Evolutionary conservation across 192 early-diverging fungal genomes (phyloP).

Genomic region (Gryganskiella cystojenkinii): DNA sequence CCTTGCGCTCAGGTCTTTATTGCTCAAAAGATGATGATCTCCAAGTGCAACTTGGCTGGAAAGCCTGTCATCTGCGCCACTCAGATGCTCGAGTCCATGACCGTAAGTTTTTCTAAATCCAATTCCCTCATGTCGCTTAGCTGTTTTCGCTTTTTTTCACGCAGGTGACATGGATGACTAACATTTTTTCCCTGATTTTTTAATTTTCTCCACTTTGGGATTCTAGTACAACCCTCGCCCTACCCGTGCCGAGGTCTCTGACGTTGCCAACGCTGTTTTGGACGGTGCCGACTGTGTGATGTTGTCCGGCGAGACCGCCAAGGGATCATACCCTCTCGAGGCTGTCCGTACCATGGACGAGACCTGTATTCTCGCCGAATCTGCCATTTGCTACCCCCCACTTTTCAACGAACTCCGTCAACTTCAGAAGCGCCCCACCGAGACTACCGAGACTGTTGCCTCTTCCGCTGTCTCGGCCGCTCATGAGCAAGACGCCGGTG

Average conservation of each 20-base stretch:
- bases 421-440: conserved; percentile 77
- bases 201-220: conserved; percentile 38
- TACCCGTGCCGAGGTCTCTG: conserved; percentile 98
- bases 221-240: conserved; percentile 94
- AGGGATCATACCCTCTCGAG: conserved; percentile 91
- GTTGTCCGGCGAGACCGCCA: conserved; percentile 98
- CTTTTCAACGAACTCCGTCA: conserved; percentile 91
- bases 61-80: conserved; percentile 98
- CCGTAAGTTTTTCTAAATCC: conserved; percentile 55
- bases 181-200: background rate
- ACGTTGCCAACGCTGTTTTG: conserved; percentile 98
- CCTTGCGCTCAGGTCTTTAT: conserved; percentile 93
- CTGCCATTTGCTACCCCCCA: conserved; percentile 93
- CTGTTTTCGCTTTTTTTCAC: conserved; percentile 10
- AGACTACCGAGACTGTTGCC: conserved; percentile 93
- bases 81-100: conserved; percentile 98
- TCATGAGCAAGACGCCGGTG: conserved; percentile 85
- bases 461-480: conserved; percentile 87
- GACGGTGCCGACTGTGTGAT: conserved; percentile 99
- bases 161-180: background rate
- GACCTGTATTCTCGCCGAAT: conserved; percentile 93
- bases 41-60: conserved; percentile 96
- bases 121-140: background rate
- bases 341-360: conserved; percentile 95
- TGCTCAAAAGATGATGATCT: conserved; percentile 98